phyloP scores from a whole-genome alignment of 2,329 filamentous ascomycete species.

The Fusarium acutatum region DNA sequence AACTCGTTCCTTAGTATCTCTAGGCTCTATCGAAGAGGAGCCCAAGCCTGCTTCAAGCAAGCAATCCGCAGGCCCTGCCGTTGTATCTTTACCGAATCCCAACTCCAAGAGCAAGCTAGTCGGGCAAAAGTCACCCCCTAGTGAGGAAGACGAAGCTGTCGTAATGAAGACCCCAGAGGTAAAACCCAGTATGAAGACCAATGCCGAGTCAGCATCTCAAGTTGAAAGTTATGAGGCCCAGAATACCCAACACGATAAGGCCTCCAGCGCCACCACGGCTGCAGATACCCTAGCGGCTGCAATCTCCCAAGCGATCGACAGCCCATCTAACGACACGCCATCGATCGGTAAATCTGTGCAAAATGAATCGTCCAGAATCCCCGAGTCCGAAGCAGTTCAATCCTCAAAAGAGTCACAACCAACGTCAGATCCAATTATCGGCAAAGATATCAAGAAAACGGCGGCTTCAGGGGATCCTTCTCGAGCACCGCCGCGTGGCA shows the following conservation, averaged over 20 bases:
- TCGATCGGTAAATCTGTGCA: neutral
- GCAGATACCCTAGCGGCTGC: neutral
- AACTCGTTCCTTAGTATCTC: constrained; percentile 50
- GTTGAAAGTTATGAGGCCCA: constrained; percentile 19
- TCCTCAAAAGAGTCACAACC: neutral
- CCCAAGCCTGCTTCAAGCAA: constrained; percentile 39
- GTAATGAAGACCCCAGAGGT: constrained; percentile 42
- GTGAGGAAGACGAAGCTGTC: constrained; percentile 55
- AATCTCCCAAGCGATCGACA: neutral
- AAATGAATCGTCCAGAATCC: neutral
- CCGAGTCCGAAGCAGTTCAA: neutral
- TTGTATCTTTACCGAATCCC: constrained; percentile 37
- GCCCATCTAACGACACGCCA: neutral
- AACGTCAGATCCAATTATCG: neutral
- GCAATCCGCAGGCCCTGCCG: constrained; percentile 13
- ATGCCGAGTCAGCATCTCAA: constrained; percentile 20
- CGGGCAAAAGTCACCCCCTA: constrained; percentile 37
- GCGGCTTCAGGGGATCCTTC: constrained; percentile 6
- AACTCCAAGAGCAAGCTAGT: constrained; percentile 28
- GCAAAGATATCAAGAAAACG: neutral
- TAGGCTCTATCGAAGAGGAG: constrained; percentile 58
- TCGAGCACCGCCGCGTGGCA: constrained; percentile 9
- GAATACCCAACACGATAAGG: neutral
- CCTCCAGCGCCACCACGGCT: neutral
- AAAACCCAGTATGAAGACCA: constrained; percentile 22